A percentile compares a stretch with the other conserved stretches of the same genome.
phyloP scores from a whole-genome alignment of 306 rosid genomes.

The Sophora flavescens region DNA sequence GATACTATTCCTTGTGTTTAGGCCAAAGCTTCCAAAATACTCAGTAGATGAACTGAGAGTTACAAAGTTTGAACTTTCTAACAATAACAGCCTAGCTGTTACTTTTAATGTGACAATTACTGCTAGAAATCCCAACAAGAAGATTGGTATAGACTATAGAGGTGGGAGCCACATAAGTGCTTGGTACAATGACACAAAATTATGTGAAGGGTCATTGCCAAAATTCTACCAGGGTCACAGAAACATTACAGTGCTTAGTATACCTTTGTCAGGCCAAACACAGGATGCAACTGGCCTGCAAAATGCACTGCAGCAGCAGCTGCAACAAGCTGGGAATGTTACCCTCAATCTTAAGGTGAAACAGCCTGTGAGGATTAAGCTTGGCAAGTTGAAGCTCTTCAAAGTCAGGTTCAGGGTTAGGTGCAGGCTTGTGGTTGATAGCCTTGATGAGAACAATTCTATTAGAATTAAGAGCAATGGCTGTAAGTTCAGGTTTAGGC shows the following conservation, averaged over 20 bases:
- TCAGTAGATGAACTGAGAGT: conserved; percentile 57
- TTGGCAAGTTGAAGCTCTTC: conserved; percentile 75
- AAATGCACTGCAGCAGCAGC: conserved; percentile 38
- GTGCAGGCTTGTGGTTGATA: conserved; percentile 67
- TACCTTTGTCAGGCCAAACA: conserved; percentile 57
- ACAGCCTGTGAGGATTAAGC: conserved; percentile 80
- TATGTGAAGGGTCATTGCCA: conserved; percentile 74
- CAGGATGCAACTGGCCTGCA: conserved; percentile 55
- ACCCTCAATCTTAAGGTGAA: conserved; percentile 62
- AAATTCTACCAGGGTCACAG: conserved; percentile 83
- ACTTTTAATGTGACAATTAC: conserved; percentile 67
- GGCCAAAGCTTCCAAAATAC: conserved; percentile 62
- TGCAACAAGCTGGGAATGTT: conserved; percentile 52
- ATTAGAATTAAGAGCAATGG: conserved; percentile 47
- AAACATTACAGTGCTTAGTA: conserved; percentile 66
- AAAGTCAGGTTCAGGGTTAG: conserved; percentile 66
- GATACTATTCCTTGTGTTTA: conserved; percentile 51
- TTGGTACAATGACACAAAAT: conserved; percentile 59
- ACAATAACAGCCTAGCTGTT: conserved; percentile 52
- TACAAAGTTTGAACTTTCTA: conserved; percentile 45
- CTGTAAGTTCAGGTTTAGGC: conserved; percentile 51
- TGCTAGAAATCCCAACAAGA: conserved; percentile 78
- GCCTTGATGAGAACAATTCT: conserved; percentile 45
- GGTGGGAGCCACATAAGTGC: conserved; percentile 78
- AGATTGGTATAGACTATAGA: conserved; percentile 76